A percentile compares a stretch with the other conserved stretches of the same genome.
Evolutionary conservation across 306 rosid species (phyloP).

Genomic region (Coriaria nepalensis): DNA sequence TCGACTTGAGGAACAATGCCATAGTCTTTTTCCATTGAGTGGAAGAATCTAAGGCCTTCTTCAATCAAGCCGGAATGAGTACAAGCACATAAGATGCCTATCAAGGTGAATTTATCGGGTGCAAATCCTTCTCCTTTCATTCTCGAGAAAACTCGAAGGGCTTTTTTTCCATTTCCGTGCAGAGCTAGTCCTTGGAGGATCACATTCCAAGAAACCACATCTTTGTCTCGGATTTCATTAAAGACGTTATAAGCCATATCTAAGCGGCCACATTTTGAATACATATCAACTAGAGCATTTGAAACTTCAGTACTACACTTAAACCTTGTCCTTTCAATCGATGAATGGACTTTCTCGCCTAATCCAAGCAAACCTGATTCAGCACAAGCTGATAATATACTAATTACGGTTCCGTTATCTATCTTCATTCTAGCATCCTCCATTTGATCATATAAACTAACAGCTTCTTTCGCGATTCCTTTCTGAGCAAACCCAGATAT

Average conservation of each 20-base stretch:
- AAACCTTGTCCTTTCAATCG: slow-evolving; percentile 32
- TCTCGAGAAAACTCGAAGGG: slow-evolving; percentile 49
- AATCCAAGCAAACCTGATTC: slow-evolving; percentile 60
- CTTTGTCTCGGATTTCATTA: slow-evolving; percentile 32
- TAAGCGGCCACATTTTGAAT: slow-evolving; percentile 61
- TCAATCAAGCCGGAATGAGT: slow-evolving; percentile 60
- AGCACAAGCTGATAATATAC: slow-evolving; percentile 57
- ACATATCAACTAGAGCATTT: slow-evolving; percentile 76
- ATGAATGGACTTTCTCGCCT: slow-evolving; percentile 55
- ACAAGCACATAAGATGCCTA: slow-evolving; percentile 73
- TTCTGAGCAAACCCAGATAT: slow-evolving; percentile 75
- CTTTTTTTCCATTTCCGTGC: slow-evolving; percentile 67
- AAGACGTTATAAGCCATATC: slow-evolving; percentile 43
- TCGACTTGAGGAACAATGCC: slow-evolving; percentile 49
- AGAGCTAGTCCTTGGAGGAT: slow-evolving; percentile 69
- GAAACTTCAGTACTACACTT: slow-evolving; percentile 48
- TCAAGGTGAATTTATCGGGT: slow-evolving; percentile 57
- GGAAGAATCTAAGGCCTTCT: slow-evolving; percentile 52
- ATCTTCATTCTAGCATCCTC: slow-evolving; percentile 44
- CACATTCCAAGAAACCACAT: slow-evolving; percentile 70
- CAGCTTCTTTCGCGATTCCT: slow-evolving; percentile 47
- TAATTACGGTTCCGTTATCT: slow-evolving; percentile 44
- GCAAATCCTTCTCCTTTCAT: slow-evolving; percentile 49
- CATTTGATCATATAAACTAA: slow-evolving; percentile 43
- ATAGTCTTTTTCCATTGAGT: slow-evolving; percentile 49